Conservation (phyloP, 345 rosid genomes). For the Ceriops zippeliana region DNA sequence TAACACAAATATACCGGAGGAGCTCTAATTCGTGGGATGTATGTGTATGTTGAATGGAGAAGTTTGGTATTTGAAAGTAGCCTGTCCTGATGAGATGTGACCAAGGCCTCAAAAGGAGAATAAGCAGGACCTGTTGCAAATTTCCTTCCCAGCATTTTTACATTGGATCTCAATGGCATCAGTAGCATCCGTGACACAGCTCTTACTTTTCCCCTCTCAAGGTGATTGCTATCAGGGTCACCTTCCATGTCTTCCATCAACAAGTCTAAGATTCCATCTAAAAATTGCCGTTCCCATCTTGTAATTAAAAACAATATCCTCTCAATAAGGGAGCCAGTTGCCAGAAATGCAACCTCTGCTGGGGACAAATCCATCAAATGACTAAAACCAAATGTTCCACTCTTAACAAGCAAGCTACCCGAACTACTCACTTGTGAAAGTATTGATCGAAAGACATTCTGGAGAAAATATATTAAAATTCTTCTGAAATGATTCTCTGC, state of each 20-base stretch:
- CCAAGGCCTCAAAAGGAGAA: conserved; percentile 72
- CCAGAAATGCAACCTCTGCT: conserved; percentile 70
- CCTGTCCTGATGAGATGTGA: conserved; percentile 70
- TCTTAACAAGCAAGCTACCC: conserved; percentile 37
- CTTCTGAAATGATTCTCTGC: conserved; percentile 62
- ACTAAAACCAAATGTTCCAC: conserved; percentile 85
- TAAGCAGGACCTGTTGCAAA: conserved; percentile 49
- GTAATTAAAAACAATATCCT: conserved; percentile 64
- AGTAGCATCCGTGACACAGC: conserved; percentile 86
- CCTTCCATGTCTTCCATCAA: conserved; percentile 48
- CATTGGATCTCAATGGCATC: conserved; percentile 75
- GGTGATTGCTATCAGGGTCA: conserved; percentile 33
- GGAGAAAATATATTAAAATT: conserved; percentile 72
- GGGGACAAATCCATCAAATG: conserved; percentile 78
- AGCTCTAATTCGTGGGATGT: conserved; percentile 86
- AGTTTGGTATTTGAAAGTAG: conserved; percentile 68
- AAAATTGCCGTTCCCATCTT: conserved; percentile 63
- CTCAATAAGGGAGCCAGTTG: conserved; percentile 64
- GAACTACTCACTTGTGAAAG: conserved; percentile 33
- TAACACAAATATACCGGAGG: conserved; percentile 62
- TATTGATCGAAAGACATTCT: conserved; percentile 53
- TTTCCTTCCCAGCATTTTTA: conserved; percentile 45
- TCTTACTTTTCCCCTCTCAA: conserved; percentile 52
- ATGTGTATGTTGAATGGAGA: conserved; percentile 78
- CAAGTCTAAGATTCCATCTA: conserved; percentile 61